Evolutionary conservation across 306 rosid genomes (phyloP), one percentile per base, ranked within the genome.

Genomic region (Vigna radiata): DNA sequence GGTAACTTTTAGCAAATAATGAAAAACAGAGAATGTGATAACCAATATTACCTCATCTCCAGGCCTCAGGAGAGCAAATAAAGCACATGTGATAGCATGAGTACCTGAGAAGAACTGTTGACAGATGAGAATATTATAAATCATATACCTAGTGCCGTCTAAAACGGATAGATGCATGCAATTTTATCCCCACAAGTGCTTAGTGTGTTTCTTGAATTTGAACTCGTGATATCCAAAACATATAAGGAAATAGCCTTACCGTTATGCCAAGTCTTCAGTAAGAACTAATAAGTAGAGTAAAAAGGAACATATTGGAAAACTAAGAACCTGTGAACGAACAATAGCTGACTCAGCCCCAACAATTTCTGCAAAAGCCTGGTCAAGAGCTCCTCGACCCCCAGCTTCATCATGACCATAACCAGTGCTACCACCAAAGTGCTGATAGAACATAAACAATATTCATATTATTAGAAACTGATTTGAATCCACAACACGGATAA

Each of bases 371-470:
- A 94, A 94, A 72, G 85, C 96, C 23, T 83, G 93, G 80, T 94
- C 98, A 79, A 94, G 97, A 41, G 97, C 98, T 66, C 80, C 97
- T 12, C 98, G 97, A 1, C 98, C 98, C 77, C 98, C 98, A 47
- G 94, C 94, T 86, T 94, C 98, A 77, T 94, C 98, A 39, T 94
- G 98, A 70, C 98, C 98, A 90, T 94, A 94, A 71, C 98, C 98
- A 50, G 98, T 94, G 82, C 86, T 79, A 84, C 98, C 98, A 4
- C 88, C 90, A 81, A 94, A 90, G 83, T 94, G 97, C 98, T 94
- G 85, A 79, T 83, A 67, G 46, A 55, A 66, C 1, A 64, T 19
- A 23, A 13, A 11, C 55, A 75, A 68, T 2, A 50, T 70, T 49
- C 70, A 78, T 33, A 43, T 75, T 16, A 78, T 75, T 16, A 78